phyloP scores from a whole-genome alignment of 768 basidiomycete genomes.

The Russula compacta region DNA sequence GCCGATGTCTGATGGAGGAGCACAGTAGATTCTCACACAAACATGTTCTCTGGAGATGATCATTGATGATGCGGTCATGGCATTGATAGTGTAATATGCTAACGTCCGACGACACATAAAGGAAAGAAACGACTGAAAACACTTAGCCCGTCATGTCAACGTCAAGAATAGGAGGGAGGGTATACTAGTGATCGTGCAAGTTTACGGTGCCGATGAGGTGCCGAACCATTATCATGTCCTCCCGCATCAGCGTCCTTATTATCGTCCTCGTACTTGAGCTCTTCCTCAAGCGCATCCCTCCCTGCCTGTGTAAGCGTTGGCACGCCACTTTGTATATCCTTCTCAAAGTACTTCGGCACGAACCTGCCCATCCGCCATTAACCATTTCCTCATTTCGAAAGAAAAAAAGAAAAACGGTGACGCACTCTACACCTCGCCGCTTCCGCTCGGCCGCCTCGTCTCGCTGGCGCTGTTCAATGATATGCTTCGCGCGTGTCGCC shows the following conservation, averaged over 20 bases:
- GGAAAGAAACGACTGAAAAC: not conserved
- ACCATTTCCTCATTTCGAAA: not conserved
- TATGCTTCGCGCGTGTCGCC: conserved; percentile 85
- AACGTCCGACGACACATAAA: conserved; percentile 2
- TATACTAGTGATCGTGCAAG: not conserved
- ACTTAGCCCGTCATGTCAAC: not conserved
- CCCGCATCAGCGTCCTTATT: conserved; percentile 1
- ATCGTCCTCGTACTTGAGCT: conserved; percentile 34
- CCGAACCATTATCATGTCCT: not conserved
- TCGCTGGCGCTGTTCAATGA: conserved; percentile 88
- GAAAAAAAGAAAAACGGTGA: conserved; percentile 20
- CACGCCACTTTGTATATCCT: conserved; percentile 54
- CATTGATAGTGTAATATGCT: not conserved
- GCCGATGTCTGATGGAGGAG: not conserved
- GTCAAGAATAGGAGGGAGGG: not conserved
- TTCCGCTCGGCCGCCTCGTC: conserved; percentile 85
- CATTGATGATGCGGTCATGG: not conserved
- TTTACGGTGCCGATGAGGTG: not conserved
- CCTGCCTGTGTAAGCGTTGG: conserved; percentile 65
- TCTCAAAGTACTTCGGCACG: conserved; percentile 66
- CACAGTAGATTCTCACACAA: not conserved
- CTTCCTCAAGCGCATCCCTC: conserved; percentile 61
- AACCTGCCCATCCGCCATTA: conserved; percentile 37
- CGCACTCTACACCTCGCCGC: conserved; percentile 68
- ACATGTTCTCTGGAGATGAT: not conserved